Conservation (phyloP, 2,329 filamentous ascomycete species). For the Penicillium sp. region DNA sequence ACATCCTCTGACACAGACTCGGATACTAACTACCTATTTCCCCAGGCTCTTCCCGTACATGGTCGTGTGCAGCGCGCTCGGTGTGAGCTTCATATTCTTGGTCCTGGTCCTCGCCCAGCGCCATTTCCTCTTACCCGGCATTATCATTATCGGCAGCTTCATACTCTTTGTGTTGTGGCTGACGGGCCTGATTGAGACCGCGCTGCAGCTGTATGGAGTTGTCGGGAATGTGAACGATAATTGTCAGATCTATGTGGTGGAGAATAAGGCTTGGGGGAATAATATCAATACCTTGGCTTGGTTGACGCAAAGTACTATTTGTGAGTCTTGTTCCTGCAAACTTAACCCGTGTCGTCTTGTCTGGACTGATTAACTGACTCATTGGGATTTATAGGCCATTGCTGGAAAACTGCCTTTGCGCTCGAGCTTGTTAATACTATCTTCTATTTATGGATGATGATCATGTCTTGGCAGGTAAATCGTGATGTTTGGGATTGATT, state of each 20-base stretch:
- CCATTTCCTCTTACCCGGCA: constrained; percentile 56
- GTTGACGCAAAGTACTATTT: constrained; percentile 63
- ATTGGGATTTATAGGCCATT: constrained; percentile 48
- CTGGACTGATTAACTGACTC: constrained; percentile 17
- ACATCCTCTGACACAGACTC: not conserved
- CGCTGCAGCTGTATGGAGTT: constrained; percentile 60
- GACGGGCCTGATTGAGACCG: constrained; percentile 62
- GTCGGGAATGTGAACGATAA: constrained; percentile 57
- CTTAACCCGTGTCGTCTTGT: not conserved
- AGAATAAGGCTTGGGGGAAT: constrained; percentile 48
- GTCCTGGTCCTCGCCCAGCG: constrained; percentile 58
- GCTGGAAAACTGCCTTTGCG: constrained; percentile 63
- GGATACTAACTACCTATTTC: constrained; percentile 7
- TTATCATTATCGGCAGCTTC: constrained; percentile 61
- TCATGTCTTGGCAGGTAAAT: constrained; percentile 59
- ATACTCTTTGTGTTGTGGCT: constrained; percentile 63
- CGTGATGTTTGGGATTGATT: constrained; percentile 32
- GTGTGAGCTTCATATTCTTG: constrained; percentile 58
- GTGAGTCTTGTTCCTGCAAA: constrained; percentile 46
- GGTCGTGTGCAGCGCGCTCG: constrained; percentile 57
- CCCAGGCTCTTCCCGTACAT: constrained; percentile 64
- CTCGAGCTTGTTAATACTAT: constrained; percentile 63
- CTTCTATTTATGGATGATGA: constrained; percentile 66
- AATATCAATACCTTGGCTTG: constrained; percentile 59
- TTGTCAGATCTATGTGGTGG: constrained; percentile 58